Conservation (phyloP, 805 yeast genomes). For the Ogataea populi-albae region DNA sequence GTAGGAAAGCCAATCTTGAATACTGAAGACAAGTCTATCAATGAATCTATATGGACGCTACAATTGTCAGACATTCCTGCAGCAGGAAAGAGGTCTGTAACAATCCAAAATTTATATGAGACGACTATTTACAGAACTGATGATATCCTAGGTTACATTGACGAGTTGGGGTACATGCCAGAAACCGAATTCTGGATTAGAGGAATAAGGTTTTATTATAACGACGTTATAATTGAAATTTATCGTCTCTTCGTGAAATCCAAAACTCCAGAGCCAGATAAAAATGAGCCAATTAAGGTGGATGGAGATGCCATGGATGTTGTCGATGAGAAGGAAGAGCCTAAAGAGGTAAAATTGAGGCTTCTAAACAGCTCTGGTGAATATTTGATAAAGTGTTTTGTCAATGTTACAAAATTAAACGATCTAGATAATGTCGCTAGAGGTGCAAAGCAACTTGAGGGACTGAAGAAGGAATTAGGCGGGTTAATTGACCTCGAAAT, state of each 20-base stretch:
- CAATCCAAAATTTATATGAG: slow-evolving; percentile 67
- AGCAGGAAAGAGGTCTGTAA: slow-evolving; percentile 64
- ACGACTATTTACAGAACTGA: slow-evolving; percentile 49
- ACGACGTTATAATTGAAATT: slow-evolving; percentile 59
- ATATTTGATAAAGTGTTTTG: slow-evolving; percentile 60
- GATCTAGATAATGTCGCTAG: slow-evolving; percentile 70
- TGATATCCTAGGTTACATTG: slow-evolving; percentile 46
- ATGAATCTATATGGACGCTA: slow-evolving; percentile 52
- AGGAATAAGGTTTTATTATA: slow-evolving; percentile 62
- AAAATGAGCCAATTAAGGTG: slow-evolving; percentile 6
- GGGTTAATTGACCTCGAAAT: slow-evolving; percentile 67
- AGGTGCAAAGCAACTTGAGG: slow-evolving; percentile 60
- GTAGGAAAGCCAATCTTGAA: slow-evolving; percentile 18
- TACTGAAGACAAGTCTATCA: slow-evolving; percentile 11
- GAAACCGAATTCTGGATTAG: slow-evolving; percentile 58
- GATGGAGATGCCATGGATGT: slow-evolving; percentile 8
- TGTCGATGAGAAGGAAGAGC: slow-evolving; percentile 3
- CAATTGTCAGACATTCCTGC: slow-evolving; percentile 72
- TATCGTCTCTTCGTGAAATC: slow-evolving; percentile 44
- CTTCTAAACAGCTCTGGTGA: slow-evolving; percentile 51
- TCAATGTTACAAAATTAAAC: slow-evolving; percentile 68
- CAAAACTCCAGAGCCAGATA: slow-evolving; percentile 3
- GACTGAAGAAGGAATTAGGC: slow-evolving; percentile 60
- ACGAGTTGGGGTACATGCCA: slow-evolving; percentile 67
- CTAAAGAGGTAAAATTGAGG: slow-evolving; percentile 6